Conservation (phyloP, 768 basidiomycete genomes). For the Rhodotorula diobovata region DNA sequence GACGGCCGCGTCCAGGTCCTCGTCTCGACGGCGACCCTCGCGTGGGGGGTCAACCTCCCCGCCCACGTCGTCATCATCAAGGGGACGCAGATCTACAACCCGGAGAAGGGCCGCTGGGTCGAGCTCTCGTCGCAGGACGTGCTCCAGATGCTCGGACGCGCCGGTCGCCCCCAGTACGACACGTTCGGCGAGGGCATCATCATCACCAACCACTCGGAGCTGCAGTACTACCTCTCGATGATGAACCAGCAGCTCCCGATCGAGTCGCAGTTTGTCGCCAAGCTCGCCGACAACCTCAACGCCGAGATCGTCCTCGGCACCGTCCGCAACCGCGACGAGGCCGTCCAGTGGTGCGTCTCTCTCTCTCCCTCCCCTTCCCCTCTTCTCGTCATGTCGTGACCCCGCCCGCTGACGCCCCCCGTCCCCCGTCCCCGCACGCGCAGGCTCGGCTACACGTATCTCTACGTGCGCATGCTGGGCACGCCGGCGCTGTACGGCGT, state of each 20-base stretch:
- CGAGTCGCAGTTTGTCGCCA: conserved; percentile 87
- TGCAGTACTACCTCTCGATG: conserved; percentile 92
- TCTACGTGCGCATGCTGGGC: conserved; percentile 91
- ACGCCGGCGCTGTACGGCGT: conserved; percentile 82
- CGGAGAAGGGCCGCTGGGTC: conserved; percentile 96
- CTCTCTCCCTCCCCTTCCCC: not conserved
- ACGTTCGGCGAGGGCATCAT: conserved; percentile 96
- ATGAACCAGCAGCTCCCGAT: conserved; percentile 97
- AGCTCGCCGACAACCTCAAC: conserved; percentile 90
- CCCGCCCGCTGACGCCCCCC: too few species aligned
- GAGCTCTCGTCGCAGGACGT: conserved; percentile 94
- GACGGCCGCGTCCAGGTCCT: conserved; percentile 89
- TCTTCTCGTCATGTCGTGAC: not conserved
- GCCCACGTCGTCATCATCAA: conserved; percentile 99
- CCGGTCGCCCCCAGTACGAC: conserved; percentile 94
- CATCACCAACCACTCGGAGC: conserved; percentile 93
- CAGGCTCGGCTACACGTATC: conserved; percentile 36
- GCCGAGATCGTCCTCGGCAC: conserved; percentile 95
- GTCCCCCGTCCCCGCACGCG: too few species aligned
- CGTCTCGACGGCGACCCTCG: conserved; percentile 94
- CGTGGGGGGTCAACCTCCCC: conserved; percentile 98
- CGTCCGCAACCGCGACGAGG: conserved; percentile 90
- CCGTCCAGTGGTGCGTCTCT: conserved; percentile 85
- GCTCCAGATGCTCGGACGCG: conserved; percentile 95
- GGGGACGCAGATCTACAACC: conserved; percentile 99